Evolutionary conservation across 2,329 filamentous ascomycete genomes (phyloP).

Genomic region (Macrophomina phaseolina): DNA sequence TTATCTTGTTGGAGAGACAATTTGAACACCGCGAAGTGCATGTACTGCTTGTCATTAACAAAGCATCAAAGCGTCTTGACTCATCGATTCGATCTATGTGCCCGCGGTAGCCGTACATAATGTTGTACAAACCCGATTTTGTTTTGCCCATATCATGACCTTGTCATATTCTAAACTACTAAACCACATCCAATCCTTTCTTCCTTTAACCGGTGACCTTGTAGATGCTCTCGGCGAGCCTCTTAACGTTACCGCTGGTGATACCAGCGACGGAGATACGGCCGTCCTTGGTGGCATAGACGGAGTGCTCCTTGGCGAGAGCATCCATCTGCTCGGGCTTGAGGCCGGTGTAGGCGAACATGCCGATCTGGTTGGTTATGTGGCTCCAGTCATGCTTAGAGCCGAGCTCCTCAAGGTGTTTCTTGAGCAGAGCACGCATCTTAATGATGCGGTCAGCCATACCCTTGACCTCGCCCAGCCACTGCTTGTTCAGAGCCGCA

Average conservation of each 20-base stretch:
- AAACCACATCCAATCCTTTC: neutral
- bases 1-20: too few relatives aligned
- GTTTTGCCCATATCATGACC: neutral
- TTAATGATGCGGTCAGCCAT: slow-evolving; percentile 99
- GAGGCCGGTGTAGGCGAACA: slow-evolving; percentile 98
- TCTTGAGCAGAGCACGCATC: slow-evolving; percentile 93
- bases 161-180: neutral
- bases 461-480: slow-evolving; percentile 94
- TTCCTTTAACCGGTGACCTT: slow-evolving; percentile 71
- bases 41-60: neutral
- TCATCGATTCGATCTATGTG: slow-evolving; percentile 16
- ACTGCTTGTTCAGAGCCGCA: slow-evolving; percentile 84
- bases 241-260: slow-evolving; percentile 77
- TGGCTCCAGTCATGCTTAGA: slow-evolving; percentile 98
- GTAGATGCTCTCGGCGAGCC: slow-evolving; percentile 82
- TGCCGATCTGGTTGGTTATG: slow-evolving; percentile 95
- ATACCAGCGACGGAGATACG: slow-evolving; percentile 87
- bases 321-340: slow-evolving; percentile 88
- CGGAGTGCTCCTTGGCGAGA: slow-evolving; percentile 92
- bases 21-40: neutral
- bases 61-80: neutral
- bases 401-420: slow-evolving; percentile 92
- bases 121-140: slow-evolving; percentile 25
- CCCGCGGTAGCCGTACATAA: slow-evolving; percentile 18
- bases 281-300: slow-evolving; percentile 95